Conservation (phyloP, 441 rosid genomes). For the Iberis amara region DNA sequence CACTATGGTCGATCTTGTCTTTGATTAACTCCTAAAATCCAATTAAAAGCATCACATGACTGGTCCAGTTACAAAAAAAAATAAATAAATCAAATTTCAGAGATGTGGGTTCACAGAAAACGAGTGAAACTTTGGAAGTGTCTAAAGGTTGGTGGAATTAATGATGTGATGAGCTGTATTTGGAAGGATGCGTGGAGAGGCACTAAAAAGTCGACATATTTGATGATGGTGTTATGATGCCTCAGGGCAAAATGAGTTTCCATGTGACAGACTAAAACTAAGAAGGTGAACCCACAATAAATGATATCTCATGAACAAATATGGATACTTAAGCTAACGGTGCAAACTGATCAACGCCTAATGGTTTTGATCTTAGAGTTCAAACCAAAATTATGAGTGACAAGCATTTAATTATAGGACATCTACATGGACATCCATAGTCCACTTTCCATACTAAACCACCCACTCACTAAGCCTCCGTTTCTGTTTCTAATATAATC, state of each 20-base stretch:
- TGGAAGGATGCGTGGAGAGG: conserved; percentile 24
- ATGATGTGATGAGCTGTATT: conserved; percentile 29
- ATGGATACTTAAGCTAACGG: too few relatives aligned
- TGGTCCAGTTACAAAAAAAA: neutral
- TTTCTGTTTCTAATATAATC: too few relatives aligned
- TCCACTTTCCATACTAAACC: too few relatives aligned
- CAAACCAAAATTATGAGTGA: too few relatives aligned
- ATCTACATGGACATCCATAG: too few relatives aligned
- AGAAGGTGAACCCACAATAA: conserved; percentile 20
- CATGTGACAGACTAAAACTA: conserved; percentile 28
- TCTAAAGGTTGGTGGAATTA: conserved; percentile 15
- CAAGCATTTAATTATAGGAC: too few relatives aligned
- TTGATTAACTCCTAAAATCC: too few relatives aligned
- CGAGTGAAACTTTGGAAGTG: conserved; percentile 18
- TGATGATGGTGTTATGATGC: conserved; percentile 21
- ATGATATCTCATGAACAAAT: conserved; percentile 13
- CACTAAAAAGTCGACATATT: conserved; percentile 13
- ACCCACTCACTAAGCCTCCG: too few relatives aligned
- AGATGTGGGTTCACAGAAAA: conserved; percentile 28
- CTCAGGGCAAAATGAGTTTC: conserved; percentile 21
- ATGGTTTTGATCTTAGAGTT: too few relatives aligned
- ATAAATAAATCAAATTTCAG: conserved; percentile 12
- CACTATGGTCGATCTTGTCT: neutral
- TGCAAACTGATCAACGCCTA: too few relatives aligned
- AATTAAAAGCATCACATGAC: neutral